Evolutionary conservation across 1,284 basidiomycete genomes (phyloP), one percentile per base, ranked within the genome.

Genomic region (Trametes polyzona): DNA sequence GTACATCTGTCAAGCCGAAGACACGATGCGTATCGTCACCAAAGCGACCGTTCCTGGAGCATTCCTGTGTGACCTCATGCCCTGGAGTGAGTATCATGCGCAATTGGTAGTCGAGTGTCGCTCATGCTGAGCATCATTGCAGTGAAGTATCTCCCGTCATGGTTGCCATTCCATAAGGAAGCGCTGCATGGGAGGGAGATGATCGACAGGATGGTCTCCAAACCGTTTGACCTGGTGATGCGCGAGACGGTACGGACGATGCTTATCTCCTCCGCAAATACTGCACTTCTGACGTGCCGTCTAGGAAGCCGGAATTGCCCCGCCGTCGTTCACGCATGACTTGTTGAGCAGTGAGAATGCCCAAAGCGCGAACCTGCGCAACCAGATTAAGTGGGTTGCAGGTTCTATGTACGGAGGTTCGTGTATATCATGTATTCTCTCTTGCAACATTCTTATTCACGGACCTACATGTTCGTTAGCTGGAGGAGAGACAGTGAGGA

Each of bases 131-230:
- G 3, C n/a, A 7, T 12, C 21, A 19, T 23, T 21, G 3, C 33
- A 74, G 74, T 75, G 57, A 67, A 65, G 17, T 63, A 72, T 50
- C 44, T 76, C 10, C 75, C 75, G 1, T 63, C 64, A 4, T 76
- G 75, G 74, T 57, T 75, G 19, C 73, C 74, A 2, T 77, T 75
- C 64, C 70, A 73, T 40, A 55, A 51, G 16, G 30, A 61, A 17
- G 74, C 70, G 12, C 57, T 41, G 24, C 36, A 41, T 19, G 71
- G 68, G 39, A 43, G 57, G 8, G 33, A 47, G 16, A 60, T 62
- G 50, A 62, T 64, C 32, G 64, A 64, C 21, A 35, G 52, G 2
- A 52, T 71, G 35, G 67, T 68, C 11, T 55, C 64, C 21, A 62
- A 50, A 32, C 73, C 73, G 1, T 70, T 66, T 40, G 60, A 69